Conservation (phyloP, 2,329 filamentous ascomycete species). For the Colletotrichum sp. region DNA sequence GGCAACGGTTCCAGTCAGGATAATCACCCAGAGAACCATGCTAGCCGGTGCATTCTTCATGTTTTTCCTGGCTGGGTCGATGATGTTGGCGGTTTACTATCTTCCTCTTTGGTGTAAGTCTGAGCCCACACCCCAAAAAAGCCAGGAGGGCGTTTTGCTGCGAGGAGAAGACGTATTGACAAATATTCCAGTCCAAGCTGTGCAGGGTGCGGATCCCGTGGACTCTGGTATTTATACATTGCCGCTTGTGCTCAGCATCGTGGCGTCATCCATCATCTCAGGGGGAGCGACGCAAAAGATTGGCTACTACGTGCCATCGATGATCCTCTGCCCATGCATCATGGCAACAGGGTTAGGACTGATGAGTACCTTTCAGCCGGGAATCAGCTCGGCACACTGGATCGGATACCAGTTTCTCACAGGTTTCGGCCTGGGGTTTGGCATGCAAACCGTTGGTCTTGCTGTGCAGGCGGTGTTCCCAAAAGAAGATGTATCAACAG, state of each 20-base stretch:
- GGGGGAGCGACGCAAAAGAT: conserved; percentile 54
- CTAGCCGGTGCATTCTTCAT: conserved; percentile 49
- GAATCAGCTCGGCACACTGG: conserved; percentile 55
- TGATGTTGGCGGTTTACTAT: conserved; percentile 61
- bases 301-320: conserved; percentile 64
- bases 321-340: conserved; percentile 55
- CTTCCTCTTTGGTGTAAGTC: conserved; percentile 60
- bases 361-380: conserved; percentile 57
- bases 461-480: conserved; percentile 60
- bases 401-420: conserved; percentile 63
- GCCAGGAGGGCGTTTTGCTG: not conserved
- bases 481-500: conserved; percentile 56
- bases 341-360: conserved; percentile 60
- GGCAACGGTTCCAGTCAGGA: conserved; percentile 59
- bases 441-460: conserved; percentile 62
- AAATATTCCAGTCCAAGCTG: conserved; percentile 52
- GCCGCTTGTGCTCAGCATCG: conserved; percentile 59
- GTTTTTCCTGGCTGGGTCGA: conserved; percentile 51
- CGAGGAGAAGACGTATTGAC: conserved; percentile 10
- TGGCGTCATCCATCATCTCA: conserved; percentile 53
- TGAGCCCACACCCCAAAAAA: not conserved
- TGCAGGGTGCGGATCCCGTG: conserved; percentile 54
- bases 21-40: conserved; percentile 62
- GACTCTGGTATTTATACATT: conserved; percentile 62
- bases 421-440: conserved; percentile 62